Base-by-base conservation (phyloP, 345 rosid species). In the Brassica nigra region DNA sequence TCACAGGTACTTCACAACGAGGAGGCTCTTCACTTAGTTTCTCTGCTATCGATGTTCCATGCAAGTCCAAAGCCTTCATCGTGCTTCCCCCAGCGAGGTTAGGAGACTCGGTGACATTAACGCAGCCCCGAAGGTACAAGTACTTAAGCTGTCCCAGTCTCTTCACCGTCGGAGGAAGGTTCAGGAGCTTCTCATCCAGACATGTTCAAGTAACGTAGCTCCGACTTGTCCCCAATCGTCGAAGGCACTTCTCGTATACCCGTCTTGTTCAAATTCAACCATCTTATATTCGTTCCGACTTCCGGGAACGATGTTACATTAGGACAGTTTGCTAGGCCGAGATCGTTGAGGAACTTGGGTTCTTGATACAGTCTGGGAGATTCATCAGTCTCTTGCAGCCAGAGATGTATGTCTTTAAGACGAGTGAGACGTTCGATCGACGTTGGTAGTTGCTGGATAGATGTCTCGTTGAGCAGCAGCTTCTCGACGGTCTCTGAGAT, bases 21-120 rank as follows among this genome's bases (percentile, higher is more conserved):
- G 75, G 75, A 68, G 47, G 47, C 36, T 68, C 79, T 44, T 49
- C 34, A 29, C 33, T 34, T 67, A 42, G 0, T 15, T 16, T 49
- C 29, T 71, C 2, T 68, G 34, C 34, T 68, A 80, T 80, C 4
- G 79, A 80, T 52, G 79, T 80, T 68, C 83, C 83, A 69, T 75
- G 67, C 0, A 80, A 62, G 29, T 75, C 71, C 52, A 80, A 18
- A 4, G 62, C 83, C 54, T 80, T 80, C 78, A 80, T 74, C n/a
- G 73, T 58, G 4, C 14, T 72, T 2, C 42, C 55, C 9, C 61
- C 75, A 15, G 33, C 65, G 61, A 80, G 70, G 62, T 69, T 36
- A 69, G 83, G 79, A 75, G 71, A 37, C 36, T 65, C 44, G 1
- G 78, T 62, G 66, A 80, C 75, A 61, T 49, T 80, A 4, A 1